Conservation (phyloP, 257 asterid genomes). For the Agastache rugosa region DNA sequence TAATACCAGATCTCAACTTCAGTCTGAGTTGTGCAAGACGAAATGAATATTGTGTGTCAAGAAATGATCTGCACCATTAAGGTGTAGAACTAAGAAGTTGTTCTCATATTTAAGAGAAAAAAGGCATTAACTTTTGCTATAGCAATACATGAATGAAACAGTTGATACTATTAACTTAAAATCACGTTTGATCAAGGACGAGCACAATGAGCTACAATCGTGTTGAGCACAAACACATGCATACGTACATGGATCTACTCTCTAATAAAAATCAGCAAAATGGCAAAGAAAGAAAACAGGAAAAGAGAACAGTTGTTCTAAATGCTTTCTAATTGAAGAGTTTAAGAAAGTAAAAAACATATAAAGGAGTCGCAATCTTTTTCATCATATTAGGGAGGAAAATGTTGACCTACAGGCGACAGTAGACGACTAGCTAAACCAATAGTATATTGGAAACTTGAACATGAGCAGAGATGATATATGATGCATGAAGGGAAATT, state of each 20-base stretch:
- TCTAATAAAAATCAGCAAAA: too few species aligned
- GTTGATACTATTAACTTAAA: neutral
- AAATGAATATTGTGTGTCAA: constrained; percentile 86
- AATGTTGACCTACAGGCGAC: neutral
- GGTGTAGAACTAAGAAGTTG: constrained; percentile 30
- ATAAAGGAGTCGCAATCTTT: neutral
- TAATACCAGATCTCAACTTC: constrained; percentile 88
- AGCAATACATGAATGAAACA: neutral
- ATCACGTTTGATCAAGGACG: neutral
- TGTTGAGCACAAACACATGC: neutral
- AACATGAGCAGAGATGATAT: too few species aligned
- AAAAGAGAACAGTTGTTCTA: too few species aligned
- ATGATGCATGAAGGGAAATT: too few species aligned
- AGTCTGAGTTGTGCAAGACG: constrained; percentile 83
- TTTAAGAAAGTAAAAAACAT: neutral
- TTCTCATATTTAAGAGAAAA: constrained; percentile 1
- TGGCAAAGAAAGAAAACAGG: too few species aligned
- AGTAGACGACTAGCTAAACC: too few species aligned
- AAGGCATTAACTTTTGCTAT: neutral
- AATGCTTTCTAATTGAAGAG: neutral
- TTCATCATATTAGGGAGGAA: neutral
- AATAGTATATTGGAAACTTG: too few species aligned
- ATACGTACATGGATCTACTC: too few species aligned
- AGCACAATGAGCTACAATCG: neutral
- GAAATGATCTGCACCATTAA: constrained; percentile 80